Base-by-base conservation (phyloP, 1,284 basidiomycete genomes). In the Heterobasidion annosum region DNA sequence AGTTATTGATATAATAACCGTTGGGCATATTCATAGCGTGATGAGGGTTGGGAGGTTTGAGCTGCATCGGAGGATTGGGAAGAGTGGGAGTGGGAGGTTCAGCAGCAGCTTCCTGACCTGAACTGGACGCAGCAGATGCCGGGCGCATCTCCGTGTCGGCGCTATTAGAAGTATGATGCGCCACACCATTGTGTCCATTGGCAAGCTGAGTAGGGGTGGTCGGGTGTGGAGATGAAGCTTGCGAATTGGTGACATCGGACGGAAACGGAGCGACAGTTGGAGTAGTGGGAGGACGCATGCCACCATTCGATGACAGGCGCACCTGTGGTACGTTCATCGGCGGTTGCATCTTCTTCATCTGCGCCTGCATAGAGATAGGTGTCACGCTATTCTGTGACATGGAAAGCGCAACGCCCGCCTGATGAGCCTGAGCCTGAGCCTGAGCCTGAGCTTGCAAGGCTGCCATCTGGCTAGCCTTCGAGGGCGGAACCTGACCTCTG, bases 221-320 rank as follows among this genome's bases (percentile, higher is more conserved):
- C 35, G 73, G 73, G 18, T 65, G 65, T 3, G 72, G 68, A 10
- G 67, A 65, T 2, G 61, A 57, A n/a, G 58, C 49, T 25, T 61
- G 58, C 8, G 60, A 54, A 3, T 35, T 19, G 2, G 57, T 40
- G 13, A 56, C 53, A 48, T 56, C 58, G 2, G 58, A 46, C n/a
- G 53, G 58, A 34, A 60, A 56, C 8, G 59, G 59, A 8, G 64
- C 57, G 40, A 64, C 59, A 40, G 55, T 62, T 10, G 67, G 66
- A 3, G 67, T 64, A 8, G 64, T 61, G 33, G 76, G 72, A 1
- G 78, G 76, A 16, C 76, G 78, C 66, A 78, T 79, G 40, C 69
- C 75, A 54, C 75, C 77, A 43, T 75, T 77, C 0, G 80, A 77
- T 0, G 79, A 79, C 40, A 81, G 78, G 34, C 82, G 77, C 68